A percentile compares a stretch with the other conserved stretches of the same genome.
Conservation (phyloP, 768 basidiomycete genomes). For the Lentinus brumalis region DNA sequence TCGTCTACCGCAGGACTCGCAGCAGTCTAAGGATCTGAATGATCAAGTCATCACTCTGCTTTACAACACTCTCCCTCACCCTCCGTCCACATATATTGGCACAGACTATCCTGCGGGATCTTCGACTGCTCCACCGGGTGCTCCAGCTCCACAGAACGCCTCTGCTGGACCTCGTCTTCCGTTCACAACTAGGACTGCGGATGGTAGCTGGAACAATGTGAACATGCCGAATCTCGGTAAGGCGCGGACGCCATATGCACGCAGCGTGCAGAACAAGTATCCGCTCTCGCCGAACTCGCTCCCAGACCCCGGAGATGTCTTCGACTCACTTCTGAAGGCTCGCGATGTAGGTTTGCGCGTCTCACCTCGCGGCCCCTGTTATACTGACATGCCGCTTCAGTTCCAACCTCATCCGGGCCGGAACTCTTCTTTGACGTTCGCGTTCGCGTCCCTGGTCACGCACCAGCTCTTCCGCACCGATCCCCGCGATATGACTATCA, state of each 20-base stretch:
- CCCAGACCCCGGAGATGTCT: slow-evolving; percentile 49
- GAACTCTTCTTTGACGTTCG: slow-evolving; percentile 34
- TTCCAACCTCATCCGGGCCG: slow-evolving; percentile 34
- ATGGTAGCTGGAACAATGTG: slow-evolving; percentile 53
- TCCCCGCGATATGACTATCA: slow-evolving; percentile 43
- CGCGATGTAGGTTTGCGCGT: slow-evolving; percentile 20
- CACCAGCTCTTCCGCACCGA: slow-evolving; percentile 49
- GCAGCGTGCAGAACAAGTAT: slow-evolving; percentile 49
- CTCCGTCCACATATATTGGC: slow-evolving; percentile 70
- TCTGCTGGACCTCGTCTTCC: slow-evolving; percentile 24
- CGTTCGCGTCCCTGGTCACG: slow-evolving; percentile 29
- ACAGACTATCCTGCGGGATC: slow-evolving; percentile 45
- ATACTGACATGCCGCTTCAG: neutral
- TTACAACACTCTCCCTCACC: slow-evolving; percentile 82
- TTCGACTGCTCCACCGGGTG: slow-evolving; percentile 1
- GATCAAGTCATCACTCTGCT: slow-evolving; percentile 49
- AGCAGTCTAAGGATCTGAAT: slow-evolving; percentile 41
- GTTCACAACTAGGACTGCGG: slow-evolving; percentile 44
- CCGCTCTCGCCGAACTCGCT: slow-evolving; percentile 44
- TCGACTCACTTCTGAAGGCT: slow-evolving; percentile 39
- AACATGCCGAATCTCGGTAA: slow-evolving; percentile 49
- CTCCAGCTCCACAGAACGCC: slow-evolving; percentile 5
- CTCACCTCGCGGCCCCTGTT: neutral
- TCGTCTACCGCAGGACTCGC: slow-evolving; percentile 52
- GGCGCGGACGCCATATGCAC: slow-evolving; percentile 53